Base-by-base conservation (phyloP, 257 asterid species). In the Striga asiatica region DNA sequence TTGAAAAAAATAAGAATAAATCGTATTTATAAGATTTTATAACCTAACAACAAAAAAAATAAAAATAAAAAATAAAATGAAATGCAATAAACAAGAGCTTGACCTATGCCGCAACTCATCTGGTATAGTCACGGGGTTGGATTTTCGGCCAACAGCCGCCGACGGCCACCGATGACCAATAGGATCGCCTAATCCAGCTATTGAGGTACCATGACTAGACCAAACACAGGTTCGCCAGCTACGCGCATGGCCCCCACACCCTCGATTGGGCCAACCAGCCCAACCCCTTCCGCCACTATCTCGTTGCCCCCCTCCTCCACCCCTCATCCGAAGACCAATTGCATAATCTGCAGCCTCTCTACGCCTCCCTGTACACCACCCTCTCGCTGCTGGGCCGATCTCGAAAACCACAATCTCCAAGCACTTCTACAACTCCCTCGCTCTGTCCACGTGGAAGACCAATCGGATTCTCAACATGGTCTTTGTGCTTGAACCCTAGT, bases 181-280 rank as follows among this genome's bases (percentile, higher is more conserved):
- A 71, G 43, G 71, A 73, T 35, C 64, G 49, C 35, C 16, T 72
- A 23, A 61, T 66, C 13, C 92, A 80, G 66, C 82, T 66, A 27
- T 54, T 84, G 67, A 77, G 68, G 52, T 86, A 83, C 78, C 98
- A 91, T 59, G 66, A 75, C 71, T 87, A 80, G 38, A 91, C 98
- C 0, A 84, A 86, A 50, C 96, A 86, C 72, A 62, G 67, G 20
- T 82, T 86, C 77, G 82, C 68, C 61, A 72, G 76, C 25, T 85
- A 81, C 66, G 79, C 97, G 8, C 95, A 84, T 50, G 93, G 92
- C 31, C 95, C 98, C 1, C 87, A 45, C 51, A 86, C 89, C 64
- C 95, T 91, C 62, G 96, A 91, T 78, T 91, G 98, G 98, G 84
- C 85, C 38, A 91, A 91, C 63, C 98, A 89, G 61, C 98, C 96